Conservation (phyloP, 2,329 filamentous ascomycete species). For the Bipolaris oryzae region DNA sequence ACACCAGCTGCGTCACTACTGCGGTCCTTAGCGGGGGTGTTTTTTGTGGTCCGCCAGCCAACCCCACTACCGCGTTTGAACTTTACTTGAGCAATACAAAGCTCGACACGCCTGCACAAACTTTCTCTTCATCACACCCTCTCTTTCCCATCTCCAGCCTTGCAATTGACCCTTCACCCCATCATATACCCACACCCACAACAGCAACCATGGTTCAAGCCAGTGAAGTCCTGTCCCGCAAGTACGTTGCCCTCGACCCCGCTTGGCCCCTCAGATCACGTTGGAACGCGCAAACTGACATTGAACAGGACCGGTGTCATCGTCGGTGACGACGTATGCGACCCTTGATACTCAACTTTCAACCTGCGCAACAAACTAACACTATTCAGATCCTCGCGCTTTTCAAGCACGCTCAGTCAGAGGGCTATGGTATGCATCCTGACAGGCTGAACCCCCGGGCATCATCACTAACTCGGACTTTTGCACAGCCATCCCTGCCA, state of each 20-base stretch:
- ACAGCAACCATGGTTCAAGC: conserved; percentile 33
- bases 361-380: not conserved
- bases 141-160: not conserved
- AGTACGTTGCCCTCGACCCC: conserved; percentile 54
- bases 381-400: conserved; percentile 7
- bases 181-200: not conserved
- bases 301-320: conserved; percentile 50
- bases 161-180: not conserved
- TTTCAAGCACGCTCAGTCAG: conserved; percentile 77
- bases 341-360: conserved; percentile 68
- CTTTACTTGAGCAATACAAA: conserved; percentile 11
- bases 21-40: conserved; percentile 22
- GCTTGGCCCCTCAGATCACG: not conserved
- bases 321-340: conserved; percentile 66
- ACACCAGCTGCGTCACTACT: conserved; percentile 14
- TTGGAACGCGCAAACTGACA: conserved; percentile 10
- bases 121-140: conserved; percentile 2
- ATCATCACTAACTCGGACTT: not conserved
- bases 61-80: conserved; percentile 16
- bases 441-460: not conserved
- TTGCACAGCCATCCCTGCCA: conserved; percentile 42
- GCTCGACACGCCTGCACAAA: conserved; percentile 8
- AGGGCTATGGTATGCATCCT: conserved; percentile 55
- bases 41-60: conserved; percentile 16
- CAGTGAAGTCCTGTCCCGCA: conserved; percentile 60